These are phyloP conservation scores for Brassica carinata DNA, from an alignment of 345 rosid species.

Conservation along the genomic window DNA sequence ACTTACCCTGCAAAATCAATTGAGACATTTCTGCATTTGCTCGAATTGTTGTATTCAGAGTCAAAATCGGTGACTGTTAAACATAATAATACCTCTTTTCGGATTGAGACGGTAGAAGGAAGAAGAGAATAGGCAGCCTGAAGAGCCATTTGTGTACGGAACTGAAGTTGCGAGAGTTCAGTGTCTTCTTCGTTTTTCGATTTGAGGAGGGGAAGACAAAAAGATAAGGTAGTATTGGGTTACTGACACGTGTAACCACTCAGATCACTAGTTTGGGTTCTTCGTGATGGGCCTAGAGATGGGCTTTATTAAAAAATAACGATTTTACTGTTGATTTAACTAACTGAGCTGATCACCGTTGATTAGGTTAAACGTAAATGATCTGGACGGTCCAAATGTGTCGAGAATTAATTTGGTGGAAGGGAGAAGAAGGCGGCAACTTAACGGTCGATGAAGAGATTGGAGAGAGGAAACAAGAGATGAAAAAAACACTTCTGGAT, in stretches of 20 bases:
- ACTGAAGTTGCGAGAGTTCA: conserved; percentile 25
- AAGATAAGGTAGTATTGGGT: not conserved
- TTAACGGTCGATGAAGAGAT: conserved; percentile 42
- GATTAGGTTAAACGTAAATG: not conserved
- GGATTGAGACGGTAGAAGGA: conserved; percentile 57
- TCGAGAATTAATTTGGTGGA: conserved; percentile 24
- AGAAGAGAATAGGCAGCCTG: conserved; percentile 70
- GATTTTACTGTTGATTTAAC: not conserved
- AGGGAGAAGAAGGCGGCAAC: conserved; percentile 47
- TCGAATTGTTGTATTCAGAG: not conserved
- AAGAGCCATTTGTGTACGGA: conserved; percentile 61
- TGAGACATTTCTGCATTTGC: not conserved
- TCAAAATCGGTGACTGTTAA: not conserved
- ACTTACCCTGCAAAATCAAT: conserved; percentile 58
- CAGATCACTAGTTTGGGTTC: conserved; percentile 54
- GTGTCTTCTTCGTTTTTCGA: not conserved
- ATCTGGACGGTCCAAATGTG: conserved; percentile 28
- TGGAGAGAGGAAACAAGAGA: conserved; percentile 16
- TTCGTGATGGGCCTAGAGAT: conserved; percentile 24
- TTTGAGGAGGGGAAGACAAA: conserved; percentile 1
- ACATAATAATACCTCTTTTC: conserved; percentile 60
- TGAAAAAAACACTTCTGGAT: conserved; percentile 15
- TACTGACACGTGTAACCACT: not conserved
- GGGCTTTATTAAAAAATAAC: conserved; percentile 11
- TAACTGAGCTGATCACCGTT: conserved; percentile 17